A percentile compares a stretch with the other conserved stretches of the same genome.
These are phyloP conservation scores for Colletotrichum lini DNA, from an alignment of 2,329 filamentous ascomycete species.

Conservation along the genomic window DNA sequence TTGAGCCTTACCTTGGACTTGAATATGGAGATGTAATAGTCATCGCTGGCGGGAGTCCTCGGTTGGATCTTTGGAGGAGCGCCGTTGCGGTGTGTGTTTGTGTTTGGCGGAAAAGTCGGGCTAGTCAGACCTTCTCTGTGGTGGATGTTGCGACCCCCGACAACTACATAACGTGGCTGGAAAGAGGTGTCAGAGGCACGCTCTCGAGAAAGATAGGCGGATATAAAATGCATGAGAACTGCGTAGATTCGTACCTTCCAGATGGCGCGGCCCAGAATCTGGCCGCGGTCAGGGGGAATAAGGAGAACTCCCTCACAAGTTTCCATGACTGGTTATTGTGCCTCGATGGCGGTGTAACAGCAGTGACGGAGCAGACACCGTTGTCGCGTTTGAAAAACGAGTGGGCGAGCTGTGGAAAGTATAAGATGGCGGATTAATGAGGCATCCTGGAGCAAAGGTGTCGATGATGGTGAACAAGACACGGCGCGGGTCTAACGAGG, in stretches of 20 bases:
- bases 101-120: constrained; percentile 56
- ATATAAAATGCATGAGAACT: constrained; percentile 31
- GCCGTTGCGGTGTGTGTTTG: constrained; percentile 56
- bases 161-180: constrained; percentile 72
- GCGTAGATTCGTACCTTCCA: constrained; percentile 63
- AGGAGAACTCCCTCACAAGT: constrained; percentile 62
- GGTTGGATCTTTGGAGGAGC: constrained; percentile 53
- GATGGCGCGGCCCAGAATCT: constrained; percentile 64
- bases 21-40: constrained; percentile 67
- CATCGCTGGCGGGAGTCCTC: constrained; percentile 52
- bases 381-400: constrained; percentile 15
- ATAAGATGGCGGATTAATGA: constrained; percentile 23
- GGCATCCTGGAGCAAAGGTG: constrained; percentile 32
- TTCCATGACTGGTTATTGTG: constrained; percentile 35
- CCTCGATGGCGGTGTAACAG: constrained; percentile 1
- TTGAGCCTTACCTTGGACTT: constrained; percentile 65
- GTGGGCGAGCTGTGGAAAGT: constrained; percentile 15
- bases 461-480: constrained; percentile 6
- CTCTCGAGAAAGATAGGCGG: not conserved
- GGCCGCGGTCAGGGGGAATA: constrained; percentile 65
- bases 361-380: constrained; percentile 9
- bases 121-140: constrained; percentile 53
- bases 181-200: constrained; percentile 32
- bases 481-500: constrained; percentile 13
- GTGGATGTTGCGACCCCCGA: constrained; percentile 58